Conservation (phyloP, 2,329 filamentous ascomycete genomes). For the Penicillium sp. region DNA sequence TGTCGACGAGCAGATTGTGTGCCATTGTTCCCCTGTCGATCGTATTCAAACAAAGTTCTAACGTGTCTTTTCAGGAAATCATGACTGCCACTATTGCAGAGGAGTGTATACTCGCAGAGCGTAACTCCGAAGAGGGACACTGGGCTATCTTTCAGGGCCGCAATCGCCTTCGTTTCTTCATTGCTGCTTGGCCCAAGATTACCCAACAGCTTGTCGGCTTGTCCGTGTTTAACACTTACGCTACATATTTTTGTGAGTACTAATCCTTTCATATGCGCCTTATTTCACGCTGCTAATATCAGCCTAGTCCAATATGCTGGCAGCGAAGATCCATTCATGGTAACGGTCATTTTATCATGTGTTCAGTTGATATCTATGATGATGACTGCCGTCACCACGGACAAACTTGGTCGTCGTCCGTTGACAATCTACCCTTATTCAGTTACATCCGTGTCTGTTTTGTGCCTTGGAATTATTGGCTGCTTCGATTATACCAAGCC, state of each 20-base stretch:
- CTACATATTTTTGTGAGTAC: conserved; percentile 41
- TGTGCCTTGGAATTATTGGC: conserved; percentile 43
- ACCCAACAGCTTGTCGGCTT: conserved; percentile 44
- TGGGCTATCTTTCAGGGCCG: conserved; percentile 42
- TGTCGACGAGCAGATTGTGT: conserved; percentile 35
- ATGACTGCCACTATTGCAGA: conserved; percentile 38
- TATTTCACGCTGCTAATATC: conserved; percentile 5
- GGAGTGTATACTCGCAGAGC: conserved; percentile 34
- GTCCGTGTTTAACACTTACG: conserved; percentile 43
- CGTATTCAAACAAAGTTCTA: background rate
- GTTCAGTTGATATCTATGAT: conserved; percentile 47
- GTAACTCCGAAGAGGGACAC: conserved; percentile 29
- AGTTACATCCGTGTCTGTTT: conserved; percentile 39
- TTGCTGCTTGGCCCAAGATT: conserved; percentile 44
- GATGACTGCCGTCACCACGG: conserved; percentile 37
- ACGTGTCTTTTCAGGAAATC: conserved; percentile 24
- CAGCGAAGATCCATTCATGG: conserved; percentile 44
- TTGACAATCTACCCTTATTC: conserved; percentile 44
- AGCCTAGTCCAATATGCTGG: conserved; percentile 43
- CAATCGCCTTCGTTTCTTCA: conserved; percentile 40
- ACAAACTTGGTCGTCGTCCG: conserved; percentile 39
- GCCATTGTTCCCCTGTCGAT: background rate
- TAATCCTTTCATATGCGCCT: background rate
- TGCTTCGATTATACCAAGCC: conserved; percentile 42
- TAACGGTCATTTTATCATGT: conserved; percentile 45